These are phyloP conservation scores for Eimeria zaria DNA, from an alignment of 169 alveolate genomes.

Conservation along the genomic window DNA sequence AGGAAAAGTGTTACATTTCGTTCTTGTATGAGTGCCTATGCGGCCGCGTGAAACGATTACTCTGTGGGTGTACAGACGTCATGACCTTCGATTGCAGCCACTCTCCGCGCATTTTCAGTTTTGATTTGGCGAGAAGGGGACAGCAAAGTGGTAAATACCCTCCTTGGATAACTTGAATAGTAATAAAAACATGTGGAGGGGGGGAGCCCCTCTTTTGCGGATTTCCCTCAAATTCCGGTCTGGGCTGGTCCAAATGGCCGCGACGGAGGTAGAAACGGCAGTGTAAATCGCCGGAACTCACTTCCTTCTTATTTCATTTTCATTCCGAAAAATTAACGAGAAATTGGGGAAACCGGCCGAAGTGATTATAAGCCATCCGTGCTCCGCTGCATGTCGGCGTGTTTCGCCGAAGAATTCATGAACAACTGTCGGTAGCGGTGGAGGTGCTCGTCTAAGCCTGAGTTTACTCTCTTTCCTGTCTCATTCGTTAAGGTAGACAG, in stretches of 20 bases:
- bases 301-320: background rate
- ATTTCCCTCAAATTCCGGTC: background rate
- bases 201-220: background rate
- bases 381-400: background rate
- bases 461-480: background rate
- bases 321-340: background rate
- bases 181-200: too few species aligned
- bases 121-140: background rate
- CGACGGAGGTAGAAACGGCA: background rate
- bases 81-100: background rate
- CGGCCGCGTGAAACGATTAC: background rate
- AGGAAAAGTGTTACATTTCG: background rate
- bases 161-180: too few species aligned
- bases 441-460: background rate
- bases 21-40: background rate
- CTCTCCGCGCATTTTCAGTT: background rate
- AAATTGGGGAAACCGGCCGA: background rate
- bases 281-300: background rate
- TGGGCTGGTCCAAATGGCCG: background rate
- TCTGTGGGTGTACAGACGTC: background rate
- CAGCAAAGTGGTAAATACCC: background rate
- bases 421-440: background rate
- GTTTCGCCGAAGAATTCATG: background rate
- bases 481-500: background rate
- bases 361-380: background rate